A percentile compares a stretch with the other conserved stretches of the same genome.
Conservation (phyloP, 2,329 filamentous ascomycete species). For the Rugonectria rugulosa region DNA sequence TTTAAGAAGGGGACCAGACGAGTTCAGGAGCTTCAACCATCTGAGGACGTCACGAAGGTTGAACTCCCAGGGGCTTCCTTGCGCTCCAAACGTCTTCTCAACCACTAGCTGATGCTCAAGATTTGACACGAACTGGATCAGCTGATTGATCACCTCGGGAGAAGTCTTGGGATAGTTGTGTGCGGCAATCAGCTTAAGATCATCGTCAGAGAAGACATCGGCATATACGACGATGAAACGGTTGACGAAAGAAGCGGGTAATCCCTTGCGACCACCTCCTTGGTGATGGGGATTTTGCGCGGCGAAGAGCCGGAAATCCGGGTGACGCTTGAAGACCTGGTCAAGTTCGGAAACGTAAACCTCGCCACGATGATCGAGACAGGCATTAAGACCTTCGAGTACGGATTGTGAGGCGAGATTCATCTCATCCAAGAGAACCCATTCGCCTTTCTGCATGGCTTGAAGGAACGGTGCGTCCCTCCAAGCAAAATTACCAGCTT, state of each 20-base stretch:
- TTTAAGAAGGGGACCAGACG: constrained; percentile 64
- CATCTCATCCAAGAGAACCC: constrained; percentile 98
- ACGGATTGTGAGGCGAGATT: constrained; percentile 97
- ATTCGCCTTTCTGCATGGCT: constrained; percentile 96
- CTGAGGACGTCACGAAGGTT: constrained; percentile 90
- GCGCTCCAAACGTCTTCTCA: constrained; percentile 64
- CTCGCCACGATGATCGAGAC: constrained; percentile 93
- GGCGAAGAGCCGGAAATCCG: constrained; percentile 91
- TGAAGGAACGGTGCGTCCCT: constrained; percentile 93
- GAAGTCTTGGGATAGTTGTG: constrained; percentile 76
- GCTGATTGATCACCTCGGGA: constrained; percentile 63
- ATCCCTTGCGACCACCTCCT: constrained; percentile 91
- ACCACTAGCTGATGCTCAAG: constrained; percentile 76
- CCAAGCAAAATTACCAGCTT: constrained; percentile 92
- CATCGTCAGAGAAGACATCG: constrained; percentile 83
- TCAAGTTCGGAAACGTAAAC: constrained; percentile 96
- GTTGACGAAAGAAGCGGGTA: constrained; percentile 96
- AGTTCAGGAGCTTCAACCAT: constrained; percentile 75
- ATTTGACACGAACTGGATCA: constrained; percentile 83
- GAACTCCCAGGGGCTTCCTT: constrained; percentile 91
- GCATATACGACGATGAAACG: constrained; percentile 98
- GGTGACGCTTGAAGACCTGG: constrained; percentile 89
- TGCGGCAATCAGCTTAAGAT: constrained; percentile 82
- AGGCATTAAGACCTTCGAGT: constrained; percentile 94
- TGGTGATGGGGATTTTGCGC: constrained; percentile 98